A percentile compares a stretch with the other conserved stretches of the same genome.
phyloP scores from a whole-genome alignment of 2,329 filamentous ascomycete species.

The Alternaria sp. region DNA sequence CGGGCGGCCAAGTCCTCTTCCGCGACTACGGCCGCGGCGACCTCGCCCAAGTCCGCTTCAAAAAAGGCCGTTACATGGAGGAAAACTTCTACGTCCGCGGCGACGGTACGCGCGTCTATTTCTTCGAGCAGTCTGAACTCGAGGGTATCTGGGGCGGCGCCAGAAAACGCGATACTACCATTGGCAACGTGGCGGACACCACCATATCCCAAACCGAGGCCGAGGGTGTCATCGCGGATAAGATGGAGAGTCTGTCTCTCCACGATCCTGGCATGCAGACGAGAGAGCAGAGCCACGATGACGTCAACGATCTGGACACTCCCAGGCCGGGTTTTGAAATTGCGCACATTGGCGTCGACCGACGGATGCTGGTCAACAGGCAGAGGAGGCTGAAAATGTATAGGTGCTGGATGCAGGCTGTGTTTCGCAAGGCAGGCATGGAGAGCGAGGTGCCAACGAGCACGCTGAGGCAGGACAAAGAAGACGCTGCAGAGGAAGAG shows the following conservation, averaged over 20 bases:
- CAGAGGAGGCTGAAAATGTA: constrained; percentile 96
- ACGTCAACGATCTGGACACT: constrained; percentile 5
- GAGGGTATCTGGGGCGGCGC: constrained; percentile 74
- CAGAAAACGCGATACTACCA: constrained; percentile 1
- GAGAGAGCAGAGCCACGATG: background rate
- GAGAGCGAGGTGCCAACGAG: constrained; percentile 43
- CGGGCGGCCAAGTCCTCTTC: constrained; percentile 92
- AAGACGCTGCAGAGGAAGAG: constrained; percentile 13
- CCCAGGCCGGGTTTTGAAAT: constrained; percentile 64
- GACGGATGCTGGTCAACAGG: constrained; percentile 89
- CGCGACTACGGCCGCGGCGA: constrained; percentile 96
- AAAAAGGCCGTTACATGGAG: constrained; percentile 89
- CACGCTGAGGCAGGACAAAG: constrained; percentile 40
- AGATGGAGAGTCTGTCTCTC: constrained; percentile 10
- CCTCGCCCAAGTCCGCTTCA: constrained; percentile 94
- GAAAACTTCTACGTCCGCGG: constrained; percentile 98
- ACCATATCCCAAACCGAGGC: background rate
- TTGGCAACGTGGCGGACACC: constrained; percentile 4
- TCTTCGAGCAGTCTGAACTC: constrained; percentile 89
- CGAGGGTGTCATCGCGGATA: background rate
- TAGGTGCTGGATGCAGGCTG: constrained; percentile 91
- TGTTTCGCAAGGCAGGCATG: constrained; percentile 68
- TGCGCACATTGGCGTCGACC: constrained; percentile 80
- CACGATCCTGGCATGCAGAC: background rate
- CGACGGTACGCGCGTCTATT: constrained; percentile 95